These are phyloP conservation scores for Nemania sp. DNA, from an alignment of 2,329 filamentous ascomycete species.

Conservation along the genomic window DNA sequence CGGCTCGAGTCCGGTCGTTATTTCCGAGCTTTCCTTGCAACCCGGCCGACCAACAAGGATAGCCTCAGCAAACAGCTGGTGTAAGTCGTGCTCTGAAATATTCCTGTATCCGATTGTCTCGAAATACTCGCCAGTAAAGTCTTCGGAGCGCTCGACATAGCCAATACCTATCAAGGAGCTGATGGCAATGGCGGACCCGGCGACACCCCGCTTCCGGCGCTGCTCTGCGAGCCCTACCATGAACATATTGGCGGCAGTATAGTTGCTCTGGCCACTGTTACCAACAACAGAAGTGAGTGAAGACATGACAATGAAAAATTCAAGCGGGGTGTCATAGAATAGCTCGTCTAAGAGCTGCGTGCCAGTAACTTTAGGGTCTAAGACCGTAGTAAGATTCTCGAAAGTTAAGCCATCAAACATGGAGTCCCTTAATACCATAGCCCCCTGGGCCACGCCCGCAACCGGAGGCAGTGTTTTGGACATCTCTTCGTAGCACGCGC, in stretches of 20 bases:
- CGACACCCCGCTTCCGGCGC: not conserved
- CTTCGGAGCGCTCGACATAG: not conserved
- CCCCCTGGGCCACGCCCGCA: constrained; percentile 41
- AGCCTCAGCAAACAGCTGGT: constrained; percentile 55
- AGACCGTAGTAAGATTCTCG: too few species aligned
- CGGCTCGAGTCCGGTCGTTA: not conserved
- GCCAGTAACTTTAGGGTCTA: constrained; percentile 56
- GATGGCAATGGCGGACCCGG: not conserved
- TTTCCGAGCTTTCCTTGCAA: not conserved
- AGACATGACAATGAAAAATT: not conserved
- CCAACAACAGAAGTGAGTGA: not conserved
- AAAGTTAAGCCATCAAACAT: too few species aligned
- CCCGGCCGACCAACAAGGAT: constrained; percentile 49
- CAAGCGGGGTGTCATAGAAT: constrained; percentile 29
- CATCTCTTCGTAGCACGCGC: not conserved
- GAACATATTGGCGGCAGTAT: not conserved
- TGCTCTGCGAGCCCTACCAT: not conserved
- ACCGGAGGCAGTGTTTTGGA: constrained; percentile 37
- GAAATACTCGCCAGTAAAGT: not conserved
- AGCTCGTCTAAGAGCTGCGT: constrained; percentile 56
- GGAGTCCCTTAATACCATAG: too few species aligned
- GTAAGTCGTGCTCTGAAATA: constrained; percentile 53
- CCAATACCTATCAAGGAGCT: not conserved
- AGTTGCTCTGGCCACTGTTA: not conserved
- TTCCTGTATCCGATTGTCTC: constrained; percentile 6